Percentiles rank a stretch among this genome's conserved stretches.
Conservation (phyloP, 2,329 filamentous ascomycete genomes). For the Sclerotinia subarctica region DNA sequence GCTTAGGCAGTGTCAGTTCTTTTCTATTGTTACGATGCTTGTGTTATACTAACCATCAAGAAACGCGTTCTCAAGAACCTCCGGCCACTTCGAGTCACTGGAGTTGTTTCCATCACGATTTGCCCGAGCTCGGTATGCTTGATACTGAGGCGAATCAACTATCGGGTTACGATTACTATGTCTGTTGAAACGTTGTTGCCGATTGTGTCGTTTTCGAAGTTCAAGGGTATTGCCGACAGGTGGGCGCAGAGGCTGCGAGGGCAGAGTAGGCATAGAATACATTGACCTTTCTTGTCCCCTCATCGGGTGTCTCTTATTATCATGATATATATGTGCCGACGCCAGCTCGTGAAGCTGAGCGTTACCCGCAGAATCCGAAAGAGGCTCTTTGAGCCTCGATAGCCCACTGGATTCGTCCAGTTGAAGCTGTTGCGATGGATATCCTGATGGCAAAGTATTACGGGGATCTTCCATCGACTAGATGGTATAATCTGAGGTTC, state of each 20-base stretch:
- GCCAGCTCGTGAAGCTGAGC: conserved; percentile 34
- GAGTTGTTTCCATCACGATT: conserved; percentile 59
- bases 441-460: conserved; percentile 31
- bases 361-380: conserved; percentile 36
- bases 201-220: conserved; percentile 38
- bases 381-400: conserved; percentile 31
- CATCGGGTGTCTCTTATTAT: conserved; percentile 31
- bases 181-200: conserved; percentile 34
- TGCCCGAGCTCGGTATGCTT: conserved; percentile 63
- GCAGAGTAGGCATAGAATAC: conserved; percentile 33
- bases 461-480: conserved; percentile 34
- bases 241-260: conserved; percentile 32
- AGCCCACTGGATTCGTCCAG: conserved; percentile 28
- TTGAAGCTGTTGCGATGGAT: conserved; percentile 26
- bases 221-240: conserved; percentile 30
- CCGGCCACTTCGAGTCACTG: conserved; percentile 59
- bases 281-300: conserved; percentile 27
- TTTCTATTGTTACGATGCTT: background rate
- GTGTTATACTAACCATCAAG: conserved; percentile 55
- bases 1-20: conserved; percentile 42
- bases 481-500: conserved; percentile 14
- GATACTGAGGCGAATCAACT: conserved; percentile 60
- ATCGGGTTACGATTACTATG: conserved; percentile 52
- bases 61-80: conserved; percentile 63
- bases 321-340: conserved; percentile 33